These are phyloP conservation scores for Collybia sp. DNA, from an alignment of 768 basidiomycete species.

Conservation along the genomic window DNA sequence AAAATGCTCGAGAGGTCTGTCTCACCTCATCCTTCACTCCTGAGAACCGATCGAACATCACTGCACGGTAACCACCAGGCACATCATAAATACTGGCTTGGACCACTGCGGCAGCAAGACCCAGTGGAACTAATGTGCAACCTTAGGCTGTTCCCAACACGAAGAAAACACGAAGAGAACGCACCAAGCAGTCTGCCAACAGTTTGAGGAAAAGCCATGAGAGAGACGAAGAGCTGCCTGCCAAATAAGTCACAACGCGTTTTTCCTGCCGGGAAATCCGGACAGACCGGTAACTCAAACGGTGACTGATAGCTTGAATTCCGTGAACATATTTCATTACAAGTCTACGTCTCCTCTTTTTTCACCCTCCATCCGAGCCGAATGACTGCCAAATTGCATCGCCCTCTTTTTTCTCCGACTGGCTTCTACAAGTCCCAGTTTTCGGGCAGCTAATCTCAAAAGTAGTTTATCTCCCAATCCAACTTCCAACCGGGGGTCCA, in stretches of 20 bases:
- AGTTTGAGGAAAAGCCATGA: constrained; percentile 32
- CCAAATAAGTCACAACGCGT: constrained; percentile 14
- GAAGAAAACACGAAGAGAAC: constrained; percentile 5
- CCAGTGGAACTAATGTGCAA: constrained; percentile 38
- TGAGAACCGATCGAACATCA: constrained; percentile 97
- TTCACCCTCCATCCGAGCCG: constrained; percentile 77
- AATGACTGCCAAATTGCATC: constrained; percentile 95
- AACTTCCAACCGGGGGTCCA: constrained; percentile 69
- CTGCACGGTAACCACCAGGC: constrained; percentile 88
- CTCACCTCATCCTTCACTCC: constrained; percentile 80
- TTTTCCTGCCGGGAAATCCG: neutral
- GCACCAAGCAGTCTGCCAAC: constrained; percentile 46
- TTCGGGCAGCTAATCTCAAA: constrained; percentile 63
- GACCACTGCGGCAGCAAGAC: constrained; percentile 36
- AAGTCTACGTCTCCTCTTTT: constrained; percentile 45
- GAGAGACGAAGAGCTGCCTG: constrained; percentile 6
- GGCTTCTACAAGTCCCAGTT: constrained; percentile 73
- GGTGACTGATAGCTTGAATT: too few relatives aligned
- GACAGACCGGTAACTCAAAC: too few relatives aligned
- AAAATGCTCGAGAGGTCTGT: neutral
- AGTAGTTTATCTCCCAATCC: constrained; percentile 90
- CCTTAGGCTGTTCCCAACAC: neutral
- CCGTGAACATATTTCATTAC: constrained; percentile 13
- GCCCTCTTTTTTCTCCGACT: constrained; percentile 82
- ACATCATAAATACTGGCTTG: constrained; percentile 66